Base-by-base conservation (phyloP, 192 early-diverging fungal genomes). In the Physocladia obscura region DNA sequence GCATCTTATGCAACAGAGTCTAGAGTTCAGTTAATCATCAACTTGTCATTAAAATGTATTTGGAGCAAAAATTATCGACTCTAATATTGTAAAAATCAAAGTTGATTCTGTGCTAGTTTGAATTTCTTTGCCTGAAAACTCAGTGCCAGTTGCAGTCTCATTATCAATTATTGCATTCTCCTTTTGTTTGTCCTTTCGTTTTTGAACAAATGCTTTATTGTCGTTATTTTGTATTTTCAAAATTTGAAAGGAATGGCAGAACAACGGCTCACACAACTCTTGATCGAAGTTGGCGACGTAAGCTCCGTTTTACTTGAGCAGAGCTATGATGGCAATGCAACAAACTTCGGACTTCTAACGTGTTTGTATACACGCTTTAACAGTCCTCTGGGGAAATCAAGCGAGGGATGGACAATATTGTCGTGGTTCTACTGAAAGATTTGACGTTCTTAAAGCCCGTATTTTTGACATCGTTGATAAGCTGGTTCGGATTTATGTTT, bases 331-430 rank as follows among this genome's bases (percentile, higher is more conserved):
- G 8, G 24, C n/a, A 8, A 27, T 54, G 26, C 26, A 15, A 15
- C 6, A 11, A 54, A 54, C 8, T 22, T 11, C 8, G 26, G 6
- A 27, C 52, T 15, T 15, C 52, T 58, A 5, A 58, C 24, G 11
- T 44, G 40, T 44, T n/a, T 44, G 11, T 44, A 13, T n/a, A 8
- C 40, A n/a, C 11, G 11, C n/a, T 44, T 8, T n/a, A 44, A 44
- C 40, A n/a, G 40, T 44, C 40, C 40, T n/a, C 50, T 52, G 50
- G 50, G 6, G 50, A 52, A 52, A 58, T 58, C 57, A 58, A 58
- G 57, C 11, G 57, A 6, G 3, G 27, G 26, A 58, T 58, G 57
- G 57, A 58, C 57, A 19, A 11, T 3, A 58, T 58, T 35, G 57
- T 58, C 4, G 57, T 58, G 3, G 57, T 58, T 8, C 24, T 58